Percentiles rank a stretch among this genome's conserved stretches.
phyloP scores from a whole-genome alignment of 305 asterid species.

The Solanum hybrid region DNA sequence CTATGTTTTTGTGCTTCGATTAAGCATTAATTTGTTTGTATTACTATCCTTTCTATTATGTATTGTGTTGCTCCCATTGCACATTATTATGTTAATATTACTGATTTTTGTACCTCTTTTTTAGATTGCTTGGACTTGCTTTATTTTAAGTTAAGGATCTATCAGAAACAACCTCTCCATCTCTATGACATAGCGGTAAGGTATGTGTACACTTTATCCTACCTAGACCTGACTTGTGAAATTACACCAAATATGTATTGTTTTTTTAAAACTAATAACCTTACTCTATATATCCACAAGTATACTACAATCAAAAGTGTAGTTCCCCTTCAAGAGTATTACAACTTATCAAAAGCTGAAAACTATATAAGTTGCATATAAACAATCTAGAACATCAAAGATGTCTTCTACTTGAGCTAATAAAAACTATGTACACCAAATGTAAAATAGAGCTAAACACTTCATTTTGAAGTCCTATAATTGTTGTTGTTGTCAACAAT shows the following conservation, averaged over 20 bases:
- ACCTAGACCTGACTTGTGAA: neutral
- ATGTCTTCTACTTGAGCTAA: neutral
- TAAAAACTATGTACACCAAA: neutral
- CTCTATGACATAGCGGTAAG: neutral
- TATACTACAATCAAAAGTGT: neutral
- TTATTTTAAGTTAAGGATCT: neutral
- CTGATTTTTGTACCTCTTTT: neutral
- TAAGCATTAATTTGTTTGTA: neutral
- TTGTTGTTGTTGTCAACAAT: neutral
- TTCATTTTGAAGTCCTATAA: neutral
- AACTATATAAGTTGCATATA: neutral
- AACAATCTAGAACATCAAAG: neutral
- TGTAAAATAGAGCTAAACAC: neutral
- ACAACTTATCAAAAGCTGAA: neutral
- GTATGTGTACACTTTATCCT: neutral
- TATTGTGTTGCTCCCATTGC: neutral
- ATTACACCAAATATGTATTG: neutral
- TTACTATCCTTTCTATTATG: neutral
- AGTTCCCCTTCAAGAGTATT: neutral
- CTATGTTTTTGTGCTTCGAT: neutral
- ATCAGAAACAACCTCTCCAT: neutral
- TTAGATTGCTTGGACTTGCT: neutral
- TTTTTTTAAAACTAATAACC: too few species aligned
- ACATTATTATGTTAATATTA: neutral
- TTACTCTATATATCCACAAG: too few species aligned